These are phyloP conservation scores for Digitaria exilis DNA, from an alignment of 202 grass and related monocot species.

Conservation along the genomic window DNA sequence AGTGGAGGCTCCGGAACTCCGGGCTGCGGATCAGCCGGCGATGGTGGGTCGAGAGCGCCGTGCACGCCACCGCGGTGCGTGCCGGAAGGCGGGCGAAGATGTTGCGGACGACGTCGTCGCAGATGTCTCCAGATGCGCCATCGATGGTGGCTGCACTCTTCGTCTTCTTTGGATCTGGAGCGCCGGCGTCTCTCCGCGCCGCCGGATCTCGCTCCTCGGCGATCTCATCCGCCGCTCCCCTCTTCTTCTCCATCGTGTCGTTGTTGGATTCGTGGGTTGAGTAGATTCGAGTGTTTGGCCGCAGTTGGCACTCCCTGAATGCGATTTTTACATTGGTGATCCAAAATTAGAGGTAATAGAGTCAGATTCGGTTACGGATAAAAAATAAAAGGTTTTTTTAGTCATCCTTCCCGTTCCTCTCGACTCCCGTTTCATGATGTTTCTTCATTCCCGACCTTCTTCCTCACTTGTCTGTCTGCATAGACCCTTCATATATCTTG, in stretches of 20 bases:
- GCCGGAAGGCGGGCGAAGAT: background rate
- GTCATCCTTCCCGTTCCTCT: no score
- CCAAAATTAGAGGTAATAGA: no score
- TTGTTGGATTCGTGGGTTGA: background rate
- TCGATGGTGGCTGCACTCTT: background rate
- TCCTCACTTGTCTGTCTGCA: no score
- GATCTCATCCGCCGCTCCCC: background rate
- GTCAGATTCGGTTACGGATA: no score
- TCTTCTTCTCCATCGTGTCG: background rate
- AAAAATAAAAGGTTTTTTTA: no score
- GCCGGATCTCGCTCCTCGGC: background rate
- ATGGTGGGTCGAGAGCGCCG: background rate
- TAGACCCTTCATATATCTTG: no score
- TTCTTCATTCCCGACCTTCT: no score
- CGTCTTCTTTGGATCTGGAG: no score
- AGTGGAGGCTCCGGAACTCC: constrained; percentile 2
- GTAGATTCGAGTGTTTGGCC: background rate
- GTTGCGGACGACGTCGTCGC: background rate
- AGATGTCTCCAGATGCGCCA: background rate
- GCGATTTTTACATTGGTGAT: no score
- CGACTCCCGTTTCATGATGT: no score
- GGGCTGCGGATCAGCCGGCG: background rate
- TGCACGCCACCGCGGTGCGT: background rate
- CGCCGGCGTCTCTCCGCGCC: background rate
- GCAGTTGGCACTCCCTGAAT: no score